Percentiles rank a stretch among this genome's conserved stretches.
These are phyloP conservation scores for Blastobotrys niveus DNA, from an alignment of 1,139 yeast species.

Conservation along the genomic window DNA sequence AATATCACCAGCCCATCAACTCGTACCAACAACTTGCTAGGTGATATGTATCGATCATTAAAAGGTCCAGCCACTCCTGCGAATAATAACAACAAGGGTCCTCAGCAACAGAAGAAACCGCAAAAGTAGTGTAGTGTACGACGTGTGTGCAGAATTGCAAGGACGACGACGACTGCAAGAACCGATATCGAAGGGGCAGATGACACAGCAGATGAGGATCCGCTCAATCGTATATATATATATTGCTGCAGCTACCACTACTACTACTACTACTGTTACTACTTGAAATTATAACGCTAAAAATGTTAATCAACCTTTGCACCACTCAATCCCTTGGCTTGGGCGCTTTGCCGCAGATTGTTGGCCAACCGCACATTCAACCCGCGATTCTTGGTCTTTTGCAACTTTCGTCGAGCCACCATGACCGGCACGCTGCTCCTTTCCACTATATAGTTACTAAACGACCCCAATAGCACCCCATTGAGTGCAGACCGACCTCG, in stretches of 20 bases:
- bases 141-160: too few species aligned
- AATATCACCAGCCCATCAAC: too few species aligned
- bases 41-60: constrained; percentile 18
- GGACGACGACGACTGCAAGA: too few species aligned
- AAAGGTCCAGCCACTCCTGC: too few species aligned
- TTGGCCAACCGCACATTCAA: constrained; percentile 39
- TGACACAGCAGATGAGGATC: background rate
- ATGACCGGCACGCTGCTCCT: constrained; percentile 81
- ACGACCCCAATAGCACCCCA: constrained; percentile 70
- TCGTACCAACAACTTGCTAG: constrained; percentile 19
- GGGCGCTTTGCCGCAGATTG: constrained; percentile 29
- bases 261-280: background rate
- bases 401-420: constrained; percentile 81
- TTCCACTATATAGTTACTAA: constrained; percentile 70
- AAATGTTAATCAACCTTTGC: constrained; percentile 27
- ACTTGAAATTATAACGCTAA: background rate
- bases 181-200: background rate
- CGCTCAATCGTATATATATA: too few species aligned
- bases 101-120: background rate
- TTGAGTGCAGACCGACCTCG: constrained; percentile 70
- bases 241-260: too few species aligned
- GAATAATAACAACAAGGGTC: background rate
- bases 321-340: constrained; percentile 16
- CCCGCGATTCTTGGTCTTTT: constrained; percentile 59
- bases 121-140: too few species aligned